These are phyloP conservation scores for Pseudogymnoascus sp. DNA, from an alignment of 2,329 filamentous ascomycete genomes.

Conservation along the genomic window DNA sequence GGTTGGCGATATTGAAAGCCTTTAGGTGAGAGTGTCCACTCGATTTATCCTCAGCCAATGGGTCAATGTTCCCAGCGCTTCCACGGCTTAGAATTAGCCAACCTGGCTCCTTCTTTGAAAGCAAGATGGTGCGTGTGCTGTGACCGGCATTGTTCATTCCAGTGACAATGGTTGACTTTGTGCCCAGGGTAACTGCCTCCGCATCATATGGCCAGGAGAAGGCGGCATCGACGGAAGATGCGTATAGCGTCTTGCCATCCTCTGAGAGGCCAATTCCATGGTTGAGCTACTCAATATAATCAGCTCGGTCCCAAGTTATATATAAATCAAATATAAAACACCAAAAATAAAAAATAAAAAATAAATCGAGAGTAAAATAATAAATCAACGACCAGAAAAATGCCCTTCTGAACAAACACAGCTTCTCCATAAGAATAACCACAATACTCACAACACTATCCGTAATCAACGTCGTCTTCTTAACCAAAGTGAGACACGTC, in stretches of 20 bases:
- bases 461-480: slow-evolving; percentile 20
- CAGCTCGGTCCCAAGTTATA: neutral
- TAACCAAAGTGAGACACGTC: slow-evolving; percentile 20
- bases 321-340: neutral
- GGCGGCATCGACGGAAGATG: slow-evolving; percentile 52
- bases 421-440: neutral
- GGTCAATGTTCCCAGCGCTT: slow-evolving; percentile 57
- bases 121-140: slow-evolving; percentile 58
- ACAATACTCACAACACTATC: slow-evolving; percentile 14
- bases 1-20: slow-evolving; percentile 44
- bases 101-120: slow-evolving; percentile 48
- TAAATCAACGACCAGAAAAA: neutral
- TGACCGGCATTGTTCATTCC: slow-evolving; percentile 60
- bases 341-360: neutral
- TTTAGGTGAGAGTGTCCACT: slow-evolving; percentile 63
- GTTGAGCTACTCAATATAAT: slow-evolving; percentile 39
- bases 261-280: slow-evolving; percentile 49
- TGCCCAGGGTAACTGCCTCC: slow-evolving; percentile 38
- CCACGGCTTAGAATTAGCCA: slow-evolving; percentile 61
- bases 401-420: neutral
- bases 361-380: neutral
- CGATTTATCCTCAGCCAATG: slow-evolving; percentile 40
- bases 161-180: slow-evolving; percentile 47
- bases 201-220: slow-evolving; percentile 61
- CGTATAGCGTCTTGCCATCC: slow-evolving; percentile 49